Conservation (phyloP, 805 yeast species). For the Metschnikowia dekortorum region DNA sequence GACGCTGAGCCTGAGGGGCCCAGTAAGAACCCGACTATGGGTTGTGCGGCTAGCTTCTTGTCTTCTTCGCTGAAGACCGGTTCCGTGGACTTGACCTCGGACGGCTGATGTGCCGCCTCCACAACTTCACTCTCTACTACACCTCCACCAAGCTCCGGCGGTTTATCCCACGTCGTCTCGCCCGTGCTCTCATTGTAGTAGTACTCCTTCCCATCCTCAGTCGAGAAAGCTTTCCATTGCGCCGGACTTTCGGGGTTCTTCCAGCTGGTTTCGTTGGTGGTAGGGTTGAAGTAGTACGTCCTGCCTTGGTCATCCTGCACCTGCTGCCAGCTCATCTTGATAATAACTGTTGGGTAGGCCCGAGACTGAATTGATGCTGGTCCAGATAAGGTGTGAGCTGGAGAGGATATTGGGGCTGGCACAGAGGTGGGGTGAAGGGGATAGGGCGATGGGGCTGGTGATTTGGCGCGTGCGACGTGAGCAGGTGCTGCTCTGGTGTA, state of each 20-base stretch:
- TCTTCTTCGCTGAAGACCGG: not conserved
- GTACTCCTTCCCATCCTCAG: conserved; percentile 58
- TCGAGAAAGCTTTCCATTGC: conserved; percentile 41
- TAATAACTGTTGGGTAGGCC: not conserved
- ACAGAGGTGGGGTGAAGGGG: not conserved
- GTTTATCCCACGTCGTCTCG: conserved; percentile 80
- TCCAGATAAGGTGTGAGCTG: too few relatives aligned
- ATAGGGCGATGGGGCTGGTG: too few relatives aligned
- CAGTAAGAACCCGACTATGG: not conserved
- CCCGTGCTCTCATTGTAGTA: conserved; percentile 63
- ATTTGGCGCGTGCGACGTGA: too few relatives aligned
- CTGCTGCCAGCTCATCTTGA: conserved; percentile 52
- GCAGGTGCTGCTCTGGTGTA: too few relatives aligned
- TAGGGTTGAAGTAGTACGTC: conserved; percentile 63
- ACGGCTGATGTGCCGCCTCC: not conserved
- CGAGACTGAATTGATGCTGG: too few relatives aligned
- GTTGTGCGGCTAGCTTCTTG: conserved; percentile 1
- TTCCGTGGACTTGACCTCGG: not conserved
- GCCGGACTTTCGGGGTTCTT: conserved; percentile 53
- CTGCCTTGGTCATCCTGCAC: conserved; percentile 62
- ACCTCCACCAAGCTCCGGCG: conserved; percentile 40
- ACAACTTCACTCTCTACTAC: conserved; percentile 1
- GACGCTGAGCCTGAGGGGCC: not conserved
- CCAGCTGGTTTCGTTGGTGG: conserved; percentile 73
- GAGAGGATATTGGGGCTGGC: not conserved